Evolutionary conservation across 2,329 filamentous ascomycete species (phyloP).

Genomic region (Fusarium napiforme): DNA sequence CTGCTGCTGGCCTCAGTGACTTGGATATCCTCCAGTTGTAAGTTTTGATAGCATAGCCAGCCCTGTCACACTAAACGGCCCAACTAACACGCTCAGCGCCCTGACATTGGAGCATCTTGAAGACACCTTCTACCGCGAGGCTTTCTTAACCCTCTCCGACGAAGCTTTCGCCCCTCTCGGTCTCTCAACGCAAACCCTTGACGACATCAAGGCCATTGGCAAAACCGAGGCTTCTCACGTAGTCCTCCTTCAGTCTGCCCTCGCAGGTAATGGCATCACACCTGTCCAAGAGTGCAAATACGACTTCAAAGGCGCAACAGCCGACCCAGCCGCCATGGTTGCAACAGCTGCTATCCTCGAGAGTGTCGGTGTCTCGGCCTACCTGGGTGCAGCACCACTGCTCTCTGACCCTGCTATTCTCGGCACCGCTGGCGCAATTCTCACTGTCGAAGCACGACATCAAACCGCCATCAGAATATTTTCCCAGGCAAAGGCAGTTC

Average conservation of each 20-base stretch:
- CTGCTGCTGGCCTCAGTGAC: conserved; percentile 60
- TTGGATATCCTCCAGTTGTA: conserved; percentile 70
- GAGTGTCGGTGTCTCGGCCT: conserved; percentile 78
- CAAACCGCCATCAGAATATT: conserved; percentile 76
- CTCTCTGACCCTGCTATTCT: conserved; percentile 70
- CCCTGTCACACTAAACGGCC: neutral
- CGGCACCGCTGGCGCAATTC: conserved; percentile 74
- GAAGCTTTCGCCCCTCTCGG: conserved; percentile 69
- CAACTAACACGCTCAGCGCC: conserved; percentile 53
- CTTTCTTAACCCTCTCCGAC: conserved; percentile 73
- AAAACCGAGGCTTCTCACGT: conserved; percentile 66
- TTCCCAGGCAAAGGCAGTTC: conserved; percentile 66
- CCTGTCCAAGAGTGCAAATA: conserved; percentile 78
- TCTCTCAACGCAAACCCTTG: conserved; percentile 44
- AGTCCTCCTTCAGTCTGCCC: conserved; percentile 53
- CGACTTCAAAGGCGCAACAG: conserved; percentile 78
- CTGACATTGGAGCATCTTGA: conserved; percentile 81
- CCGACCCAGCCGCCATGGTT: conserved; percentile 73
- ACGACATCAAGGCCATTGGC: conserved; percentile 70
- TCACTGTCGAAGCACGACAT: conserved; percentile 79
- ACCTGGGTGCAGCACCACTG: conserved; percentile 76
- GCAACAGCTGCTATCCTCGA: conserved; percentile 76
- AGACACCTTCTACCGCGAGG: conserved; percentile 76
- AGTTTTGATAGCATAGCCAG: conserved; percentile 40
- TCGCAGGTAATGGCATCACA: conserved; percentile 67